Percentiles rank a stretch among this genome's conserved stretches.
Conservation (phyloP, 106 monocot species). For the Dendrobium chrysotoxum region DNA sequence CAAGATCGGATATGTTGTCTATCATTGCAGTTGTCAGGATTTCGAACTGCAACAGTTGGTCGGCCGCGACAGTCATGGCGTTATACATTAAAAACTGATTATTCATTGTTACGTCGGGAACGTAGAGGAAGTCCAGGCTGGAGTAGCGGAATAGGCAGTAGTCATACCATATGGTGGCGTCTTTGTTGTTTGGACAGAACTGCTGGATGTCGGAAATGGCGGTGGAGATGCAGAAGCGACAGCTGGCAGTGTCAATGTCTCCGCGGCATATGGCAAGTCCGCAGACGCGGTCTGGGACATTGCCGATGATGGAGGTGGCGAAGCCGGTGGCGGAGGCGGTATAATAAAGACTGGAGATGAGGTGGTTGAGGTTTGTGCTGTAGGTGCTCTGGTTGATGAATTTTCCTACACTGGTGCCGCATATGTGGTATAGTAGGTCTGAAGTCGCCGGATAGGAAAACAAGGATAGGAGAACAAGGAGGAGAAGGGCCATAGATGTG, state of each 20-base stretch:
- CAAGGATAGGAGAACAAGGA: too few relatives aligned
- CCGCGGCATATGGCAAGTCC: constrained; percentile 42
- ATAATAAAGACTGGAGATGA: background rate
- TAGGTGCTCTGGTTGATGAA: background rate
- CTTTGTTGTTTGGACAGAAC: constrained; percentile 11
- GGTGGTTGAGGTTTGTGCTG: constrained; percentile 3
- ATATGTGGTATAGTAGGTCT: too few relatives aligned
- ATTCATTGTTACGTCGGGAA: background rate
- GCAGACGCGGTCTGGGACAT: constrained; percentile 12
- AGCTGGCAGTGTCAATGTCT: constrained; percentile 13
- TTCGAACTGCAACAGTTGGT: background rate
- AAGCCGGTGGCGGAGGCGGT: background rate
- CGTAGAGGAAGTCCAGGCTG: constrained; percentile 5
- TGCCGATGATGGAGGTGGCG: background rate
- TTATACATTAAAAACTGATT: background rate
- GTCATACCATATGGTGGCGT: constrained; percentile 34
- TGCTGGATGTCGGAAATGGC: constrained; percentile 3
- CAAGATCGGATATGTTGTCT: background rate
- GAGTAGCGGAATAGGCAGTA: constrained; percentile 38
- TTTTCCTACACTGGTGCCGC: background rate
- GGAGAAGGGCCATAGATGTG: too few relatives aligned
- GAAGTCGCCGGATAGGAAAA: too few relatives aligned
- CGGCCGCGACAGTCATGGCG: background rate
- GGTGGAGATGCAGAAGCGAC: constrained; percentile 22
- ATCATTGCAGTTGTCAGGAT: constrained; percentile 4